Percentiles rank a stretch among this genome's conserved stretches.
Conservation (phyloP, 2,329 filamentous ascomycete genomes). For the Seiridium unicorne region DNA sequence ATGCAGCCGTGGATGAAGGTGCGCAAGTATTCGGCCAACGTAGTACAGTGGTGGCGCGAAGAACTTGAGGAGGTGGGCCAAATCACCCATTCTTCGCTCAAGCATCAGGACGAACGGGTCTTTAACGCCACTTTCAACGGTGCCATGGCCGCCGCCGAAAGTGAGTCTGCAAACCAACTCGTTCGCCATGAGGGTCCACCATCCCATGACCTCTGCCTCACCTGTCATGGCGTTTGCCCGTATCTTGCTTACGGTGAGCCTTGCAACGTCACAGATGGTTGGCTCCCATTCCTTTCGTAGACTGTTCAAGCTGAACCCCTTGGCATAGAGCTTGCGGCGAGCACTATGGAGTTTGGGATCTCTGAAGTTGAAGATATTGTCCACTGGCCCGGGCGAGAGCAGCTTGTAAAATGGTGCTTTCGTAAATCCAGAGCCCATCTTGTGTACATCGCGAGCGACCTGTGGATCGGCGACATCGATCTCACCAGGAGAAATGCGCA, state of each 20-base stretch:
- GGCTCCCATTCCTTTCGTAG: constrained; percentile 43
- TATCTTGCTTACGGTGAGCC: background rate
- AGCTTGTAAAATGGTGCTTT: constrained; percentile 14
- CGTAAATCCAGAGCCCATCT: constrained; percentile 21
- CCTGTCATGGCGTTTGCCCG: background rate
- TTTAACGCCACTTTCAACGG: constrained; percentile 47
- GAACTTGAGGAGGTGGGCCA: constrained; percentile 34
- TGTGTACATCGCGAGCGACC: constrained; percentile 19
- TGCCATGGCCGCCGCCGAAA: constrained; percentile 53
- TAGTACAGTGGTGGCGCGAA: constrained; percentile 22
- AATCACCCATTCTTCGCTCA: too few species aligned
- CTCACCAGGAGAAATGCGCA: constrained; percentile 23
- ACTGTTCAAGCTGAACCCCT: constrained; percentile 33
- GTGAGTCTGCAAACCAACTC: constrained; percentile 52
- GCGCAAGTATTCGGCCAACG: background rate
- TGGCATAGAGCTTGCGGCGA: constrained; percentile 38
- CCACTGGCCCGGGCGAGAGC: background rate
- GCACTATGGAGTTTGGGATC: constrained; percentile 35
- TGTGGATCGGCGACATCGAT: constrained; percentile 21
- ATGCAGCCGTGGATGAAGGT: background rate
- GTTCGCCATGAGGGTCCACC: constrained; percentile 53
- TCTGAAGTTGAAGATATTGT: constrained; percentile 33
- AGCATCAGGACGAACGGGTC: constrained; percentile 16
- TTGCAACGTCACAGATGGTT: constrained; percentile 8
- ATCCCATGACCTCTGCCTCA: constrained; percentile 46